Evolutionary conservation across 225 moss, liverwort and hornwort genomes (phyloP).

Genomic region (Neckera pumila): DNA sequence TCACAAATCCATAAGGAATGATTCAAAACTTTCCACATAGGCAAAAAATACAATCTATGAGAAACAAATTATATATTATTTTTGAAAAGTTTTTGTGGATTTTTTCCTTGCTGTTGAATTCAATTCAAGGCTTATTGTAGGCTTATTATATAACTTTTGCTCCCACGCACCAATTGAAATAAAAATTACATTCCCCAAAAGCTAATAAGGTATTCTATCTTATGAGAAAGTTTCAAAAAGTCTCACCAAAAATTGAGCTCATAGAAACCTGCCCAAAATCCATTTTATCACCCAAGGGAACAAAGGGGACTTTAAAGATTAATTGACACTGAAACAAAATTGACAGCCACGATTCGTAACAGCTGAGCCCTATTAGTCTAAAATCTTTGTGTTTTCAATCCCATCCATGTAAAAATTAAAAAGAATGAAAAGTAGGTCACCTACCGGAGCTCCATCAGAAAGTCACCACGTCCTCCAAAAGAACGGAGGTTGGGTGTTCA

Average conservation of each 20-base stretch:
- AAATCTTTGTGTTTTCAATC: background rate
- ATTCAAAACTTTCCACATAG: rapidly evolving
- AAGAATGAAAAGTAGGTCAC: no score
- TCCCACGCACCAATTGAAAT: background rate
- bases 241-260: background rate
- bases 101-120: no score
- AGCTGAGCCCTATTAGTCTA: background rate
- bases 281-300: rapidly evolving
- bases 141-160: background rate
- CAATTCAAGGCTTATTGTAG: no score
- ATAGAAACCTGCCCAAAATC: rapidly evolving
- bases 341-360: background rate
- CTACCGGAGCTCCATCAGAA: background rate
- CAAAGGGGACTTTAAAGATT: background rate
- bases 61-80: no score
- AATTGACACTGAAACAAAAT: background rate
- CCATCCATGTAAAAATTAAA: background rate
- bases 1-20: no score
- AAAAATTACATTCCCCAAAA: background rate
- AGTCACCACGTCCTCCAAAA: background rate
- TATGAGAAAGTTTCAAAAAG: rapidly evolving
- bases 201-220: background rate
- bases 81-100: no score
- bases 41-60: no score
- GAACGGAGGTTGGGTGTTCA: background rate